Evolutionary conservation across 2,329 filamentous ascomycete species (phyloP).

Genomic region (Penicillium corylophilum): DNA sequence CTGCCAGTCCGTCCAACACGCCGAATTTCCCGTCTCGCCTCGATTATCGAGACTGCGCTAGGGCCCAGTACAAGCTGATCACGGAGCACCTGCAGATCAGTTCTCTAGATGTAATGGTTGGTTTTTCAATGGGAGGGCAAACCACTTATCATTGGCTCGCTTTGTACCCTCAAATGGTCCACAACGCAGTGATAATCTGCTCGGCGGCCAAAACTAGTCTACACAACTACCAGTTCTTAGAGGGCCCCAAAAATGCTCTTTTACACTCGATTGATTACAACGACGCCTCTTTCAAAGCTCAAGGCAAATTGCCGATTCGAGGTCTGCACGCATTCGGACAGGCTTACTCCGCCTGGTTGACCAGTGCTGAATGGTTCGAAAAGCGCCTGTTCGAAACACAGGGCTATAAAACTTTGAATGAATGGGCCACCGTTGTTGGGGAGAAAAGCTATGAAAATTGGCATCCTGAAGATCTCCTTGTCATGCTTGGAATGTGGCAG

Average conservation of each 20-base stretch:
- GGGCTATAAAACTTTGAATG: constrained; percentile 39
- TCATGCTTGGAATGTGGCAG: constrained; percentile 49
- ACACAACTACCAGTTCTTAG: constrained; percentile 51
- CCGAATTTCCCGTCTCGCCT: constrained; percentile 38
- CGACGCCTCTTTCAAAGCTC: constrained; percentile 28
- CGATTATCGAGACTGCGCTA: constrained; percentile 47
- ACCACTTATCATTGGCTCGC: constrained; percentile 49
- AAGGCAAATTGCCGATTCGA: constrained; percentile 28
- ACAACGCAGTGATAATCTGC: constrained; percentile 46
- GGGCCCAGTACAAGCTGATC: constrained; percentile 43
- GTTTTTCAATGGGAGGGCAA: constrained; percentile 55
- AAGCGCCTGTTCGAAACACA: constrained; percentile 39
- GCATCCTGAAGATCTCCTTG: constrained; percentile 47
- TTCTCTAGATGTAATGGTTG: constrained; percentile 43
- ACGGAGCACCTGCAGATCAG: constrained; percentile 36
- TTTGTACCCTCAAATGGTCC: constrained; percentile 46
- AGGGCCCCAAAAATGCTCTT: constrained; percentile 48
- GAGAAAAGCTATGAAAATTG: constrained; percentile 39
- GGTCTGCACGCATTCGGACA: constrained; percentile 48
- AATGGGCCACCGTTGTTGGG: constrained; percentile 34
- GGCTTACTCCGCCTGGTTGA: constrained; percentile 51
- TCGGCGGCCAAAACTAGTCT: constrained; percentile 47
- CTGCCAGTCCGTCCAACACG: constrained; percentile 49
- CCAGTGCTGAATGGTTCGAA: constrained; percentile 49
- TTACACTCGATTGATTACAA: constrained; percentile 44